Evolutionary conservation across 2,329 filamentous ascomycete genomes (phyloP).

Genomic region (Aspergillus ustus): DNA sequence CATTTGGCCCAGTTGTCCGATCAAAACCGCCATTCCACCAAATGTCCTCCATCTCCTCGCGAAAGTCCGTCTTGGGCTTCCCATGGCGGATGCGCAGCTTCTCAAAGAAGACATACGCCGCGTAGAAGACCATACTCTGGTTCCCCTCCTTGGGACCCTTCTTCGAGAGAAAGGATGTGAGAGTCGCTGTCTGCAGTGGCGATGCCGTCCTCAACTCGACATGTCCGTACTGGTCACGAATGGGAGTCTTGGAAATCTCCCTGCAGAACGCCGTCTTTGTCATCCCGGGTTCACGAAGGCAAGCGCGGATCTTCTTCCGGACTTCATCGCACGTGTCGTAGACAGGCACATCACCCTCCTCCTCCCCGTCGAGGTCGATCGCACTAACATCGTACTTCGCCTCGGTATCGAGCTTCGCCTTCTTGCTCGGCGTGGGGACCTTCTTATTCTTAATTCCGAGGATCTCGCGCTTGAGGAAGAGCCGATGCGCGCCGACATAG

Average conservation of each 20-base stretch:
- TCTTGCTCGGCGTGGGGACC: conserved; percentile 24
- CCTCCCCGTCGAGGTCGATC: conserved; percentile 55
- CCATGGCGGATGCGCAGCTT: conserved; percentile 58
- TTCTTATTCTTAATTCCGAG: conserved; percentile 48
- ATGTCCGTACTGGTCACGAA: conserved; percentile 44
- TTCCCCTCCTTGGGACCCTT: conserved; percentile 56
- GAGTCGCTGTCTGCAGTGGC: conserved; percentile 31
- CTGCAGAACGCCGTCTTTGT: conserved; percentile 59
- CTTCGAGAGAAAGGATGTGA: conserved; percentile 57
- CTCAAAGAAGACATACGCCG: conserved; percentile 63
- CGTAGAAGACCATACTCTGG: conserved; percentile 57
- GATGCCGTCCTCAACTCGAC: conserved; percentile 34
- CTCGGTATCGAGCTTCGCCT: conserved; percentile 34
- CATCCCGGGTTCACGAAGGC: conserved; percentile 53
- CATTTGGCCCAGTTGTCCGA: background rate
- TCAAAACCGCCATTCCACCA: conserved; percentile 29
- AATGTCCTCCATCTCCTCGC: conserved; percentile 56
- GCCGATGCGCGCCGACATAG: conserved; percentile 36
- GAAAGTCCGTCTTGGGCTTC: conserved; percentile 57
- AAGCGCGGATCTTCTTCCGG: conserved; percentile 60
- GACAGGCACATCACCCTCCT: conserved; percentile 51
- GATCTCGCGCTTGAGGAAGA: conserved; percentile 58
- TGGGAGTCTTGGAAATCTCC: conserved; percentile 50
- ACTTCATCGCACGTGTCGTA: conserved; percentile 64
- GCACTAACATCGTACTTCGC: conserved; percentile 46